Percentiles rank a stretch among this genome's conserved stretches.
Conservation (phyloP, 1,284 basidiomycete genomes). For the Exobasidium rhododendri region DNA sequence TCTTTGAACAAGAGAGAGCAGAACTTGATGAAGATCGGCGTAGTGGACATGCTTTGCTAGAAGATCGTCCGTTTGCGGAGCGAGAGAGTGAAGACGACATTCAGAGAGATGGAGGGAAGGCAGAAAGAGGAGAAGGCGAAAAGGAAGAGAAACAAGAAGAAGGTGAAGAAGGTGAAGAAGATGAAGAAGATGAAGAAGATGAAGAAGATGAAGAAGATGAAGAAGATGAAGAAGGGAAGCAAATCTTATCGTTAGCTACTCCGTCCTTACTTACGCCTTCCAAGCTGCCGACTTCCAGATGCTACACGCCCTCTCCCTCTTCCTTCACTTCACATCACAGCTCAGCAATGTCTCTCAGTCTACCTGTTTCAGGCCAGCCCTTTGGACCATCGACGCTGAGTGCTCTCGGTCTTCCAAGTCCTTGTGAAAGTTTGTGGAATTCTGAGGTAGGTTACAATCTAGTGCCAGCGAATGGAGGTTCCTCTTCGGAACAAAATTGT, state of each 20-base stretch:
- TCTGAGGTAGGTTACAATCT: too few relatives aligned
- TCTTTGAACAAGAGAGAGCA: not conserved
- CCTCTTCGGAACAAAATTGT: not conserved
- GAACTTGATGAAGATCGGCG: conserved; percentile 1
- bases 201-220: not conserved
- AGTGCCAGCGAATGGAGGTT: too few relatives aligned
- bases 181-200: not conserved
- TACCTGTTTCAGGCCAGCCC: conserved; percentile 34
- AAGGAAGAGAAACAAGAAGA: not conserved
- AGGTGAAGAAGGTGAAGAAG: not conserved
- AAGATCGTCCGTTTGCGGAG: not conserved
- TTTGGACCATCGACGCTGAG: conserved; percentile 37
- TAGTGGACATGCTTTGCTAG: too few relatives aligned
- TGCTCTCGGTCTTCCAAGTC: conserved; percentile 31
- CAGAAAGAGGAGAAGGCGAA: conserved; percentile 20
- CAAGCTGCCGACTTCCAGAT: conserved; percentile 12
- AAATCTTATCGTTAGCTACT: not conserved
- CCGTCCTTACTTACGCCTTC: conserved; percentile 13
- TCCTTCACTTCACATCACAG: not conserved
- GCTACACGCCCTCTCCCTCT: too few relatives aligned
- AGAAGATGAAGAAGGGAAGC: too few relatives aligned
- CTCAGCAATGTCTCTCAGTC: conserved; percentile 38
- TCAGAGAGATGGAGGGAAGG: too few relatives aligned
- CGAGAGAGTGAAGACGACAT: not conserved
- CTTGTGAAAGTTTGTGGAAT: not conserved